Evolutionary conservation across 179 eudicot genomes (phyloP).

Genomic region (Patellifolia procumbens): DNA sequence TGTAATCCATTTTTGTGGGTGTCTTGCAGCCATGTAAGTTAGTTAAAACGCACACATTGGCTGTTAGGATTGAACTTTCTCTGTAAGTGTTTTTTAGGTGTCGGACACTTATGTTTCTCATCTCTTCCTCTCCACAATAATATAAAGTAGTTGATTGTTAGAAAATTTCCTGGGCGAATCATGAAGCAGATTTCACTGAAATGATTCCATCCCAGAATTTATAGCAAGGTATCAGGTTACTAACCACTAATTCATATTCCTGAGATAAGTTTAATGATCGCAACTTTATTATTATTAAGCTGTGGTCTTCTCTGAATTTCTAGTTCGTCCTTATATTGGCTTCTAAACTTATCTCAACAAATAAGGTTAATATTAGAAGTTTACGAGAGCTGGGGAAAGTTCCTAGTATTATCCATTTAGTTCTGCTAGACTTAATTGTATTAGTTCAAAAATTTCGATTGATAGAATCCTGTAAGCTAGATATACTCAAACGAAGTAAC

Average conservation of each 20-base stretch:
- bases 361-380: not conserved
- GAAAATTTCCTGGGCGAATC: not conserved
- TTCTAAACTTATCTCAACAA: not conserved
- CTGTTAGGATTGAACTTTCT: not conserved
- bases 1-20: not conserved
- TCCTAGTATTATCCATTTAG: not conserved
- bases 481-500: not conserved
- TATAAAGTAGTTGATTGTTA: not conserved
- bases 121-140: not conserved
- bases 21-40: no score
- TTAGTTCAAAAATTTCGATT: not conserved
- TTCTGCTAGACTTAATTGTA: not conserved
- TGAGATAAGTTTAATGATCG: not conserved
- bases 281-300: no score
- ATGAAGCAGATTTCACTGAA: not conserved
- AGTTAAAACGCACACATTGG: not conserved
- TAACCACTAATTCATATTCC: no score
- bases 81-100: not conserved
- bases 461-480: not conserved
- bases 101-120: not conserved
- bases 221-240: no score
- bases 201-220: no score
- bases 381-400: not conserved
- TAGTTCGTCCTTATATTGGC: not conserved
- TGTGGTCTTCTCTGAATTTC: not conserved